phyloP scores from a whole-genome alignment of 176 grass and related monocot genomes.

The Themeda triandra region DNA sequence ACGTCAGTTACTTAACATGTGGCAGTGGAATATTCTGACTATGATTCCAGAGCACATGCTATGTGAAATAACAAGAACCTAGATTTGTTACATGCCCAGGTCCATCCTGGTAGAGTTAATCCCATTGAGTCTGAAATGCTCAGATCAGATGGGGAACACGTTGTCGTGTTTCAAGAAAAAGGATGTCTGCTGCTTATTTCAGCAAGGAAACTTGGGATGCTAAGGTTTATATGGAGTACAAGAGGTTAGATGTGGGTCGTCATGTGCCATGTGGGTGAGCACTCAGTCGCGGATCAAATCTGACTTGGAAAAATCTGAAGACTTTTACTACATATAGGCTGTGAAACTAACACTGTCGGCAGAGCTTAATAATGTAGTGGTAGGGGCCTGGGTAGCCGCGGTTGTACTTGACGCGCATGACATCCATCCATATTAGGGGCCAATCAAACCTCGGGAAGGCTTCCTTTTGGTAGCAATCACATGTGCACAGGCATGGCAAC shows the following conservation, averaged over 20 bases:
- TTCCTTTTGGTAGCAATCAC: not conserved
- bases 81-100: not conserved
- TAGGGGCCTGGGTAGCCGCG: not conserved
- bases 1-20: conserved; percentile 13
- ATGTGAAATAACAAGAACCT: not conserved
- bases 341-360: conserved; percentile 9
- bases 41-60: conserved; percentile 24
- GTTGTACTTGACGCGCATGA: not conserved
- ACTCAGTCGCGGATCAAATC: not conserved
- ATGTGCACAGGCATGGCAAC: not conserved
- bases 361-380: not conserved
- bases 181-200: not conserved
- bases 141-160: conserved; percentile 11
- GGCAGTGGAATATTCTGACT: not conserved
- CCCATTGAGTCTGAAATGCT: not conserved
- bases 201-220: not conserved
- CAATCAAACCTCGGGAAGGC: not conserved
- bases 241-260: not conserved
- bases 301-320: not conserved
- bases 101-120: not conserved
- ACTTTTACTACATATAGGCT: not conserved
- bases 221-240: not conserved
- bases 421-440: not conserved
- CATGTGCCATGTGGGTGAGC: conserved; percentile 14
- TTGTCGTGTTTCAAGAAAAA: not conserved